phyloP scores from a whole-genome alignment of 1,139 yeast species.

The Blastobotrys indianensis region DNA sequence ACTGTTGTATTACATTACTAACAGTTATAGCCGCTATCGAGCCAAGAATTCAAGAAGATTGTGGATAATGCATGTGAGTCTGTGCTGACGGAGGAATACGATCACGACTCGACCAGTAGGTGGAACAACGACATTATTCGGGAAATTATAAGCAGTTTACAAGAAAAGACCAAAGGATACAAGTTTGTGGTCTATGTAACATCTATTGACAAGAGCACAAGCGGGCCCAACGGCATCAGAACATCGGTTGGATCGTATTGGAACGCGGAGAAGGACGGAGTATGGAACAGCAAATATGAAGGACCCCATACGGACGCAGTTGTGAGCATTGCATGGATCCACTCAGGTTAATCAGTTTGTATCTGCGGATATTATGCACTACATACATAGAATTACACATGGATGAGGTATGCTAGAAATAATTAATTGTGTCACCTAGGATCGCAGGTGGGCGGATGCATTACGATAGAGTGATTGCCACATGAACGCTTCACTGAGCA shows the following conservation, averaged over 20 bases:
- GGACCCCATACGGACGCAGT: slow-evolving; percentile 22
- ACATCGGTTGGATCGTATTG: slow-evolving; percentile 31
- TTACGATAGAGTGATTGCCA: slow-evolving; percentile 92
- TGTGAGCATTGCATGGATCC: slow-evolving; percentile 33
- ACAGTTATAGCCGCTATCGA: slow-evolving; percentile 14
- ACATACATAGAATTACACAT: not conserved
- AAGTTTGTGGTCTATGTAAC: slow-evolving; percentile 30
- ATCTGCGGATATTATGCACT: not conserved
- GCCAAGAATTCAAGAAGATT: slow-evolving; percentile 12
- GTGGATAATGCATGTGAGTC: slow-evolving; percentile 13
- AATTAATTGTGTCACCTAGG: not conserved
- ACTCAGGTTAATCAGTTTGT: slow-evolving; percentile 12
- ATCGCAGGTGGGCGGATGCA: slow-evolving; percentile 48
- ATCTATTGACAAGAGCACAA: slow-evolving; percentile 22
- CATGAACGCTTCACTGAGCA: slow-evolving; percentile 90
- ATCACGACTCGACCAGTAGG: slow-evolving; percentile 15
- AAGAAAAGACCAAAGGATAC: slow-evolving; percentile 26
- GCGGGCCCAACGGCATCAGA: slow-evolving; percentile 28
- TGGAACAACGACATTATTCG: slow-evolving; percentile 22
- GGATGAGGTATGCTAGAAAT: not conserved
- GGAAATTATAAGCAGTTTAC: slow-evolving; percentile 22
- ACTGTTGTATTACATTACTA: not conserved
- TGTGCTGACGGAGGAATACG: slow-evolving; percentile 13
- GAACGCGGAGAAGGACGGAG: slow-evolving; percentile 34
- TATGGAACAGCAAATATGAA: slow-evolving; percentile 27